Evolutionary conservation across 2,329 filamentous ascomycete genomes (phyloP).

Genomic region (Fusarium solani-melongenae): DNA sequence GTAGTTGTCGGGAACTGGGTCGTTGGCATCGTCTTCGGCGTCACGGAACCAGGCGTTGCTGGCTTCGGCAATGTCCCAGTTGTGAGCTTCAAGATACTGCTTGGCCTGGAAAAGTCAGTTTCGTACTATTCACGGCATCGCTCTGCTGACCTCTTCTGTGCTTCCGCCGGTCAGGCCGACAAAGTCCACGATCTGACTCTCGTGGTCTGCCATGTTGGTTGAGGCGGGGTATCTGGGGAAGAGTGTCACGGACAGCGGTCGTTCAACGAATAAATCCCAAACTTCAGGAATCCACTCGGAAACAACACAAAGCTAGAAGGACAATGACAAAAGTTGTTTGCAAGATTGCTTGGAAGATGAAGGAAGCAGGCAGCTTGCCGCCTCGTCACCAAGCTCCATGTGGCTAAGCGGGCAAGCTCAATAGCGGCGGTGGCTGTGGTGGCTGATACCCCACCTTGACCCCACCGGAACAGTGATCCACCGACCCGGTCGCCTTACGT

Average conservation of each 20-base stretch:
- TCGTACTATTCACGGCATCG: too few relatives aligned
- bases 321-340: not conserved
- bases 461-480: conserved; percentile 47
- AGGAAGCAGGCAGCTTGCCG: conserved; percentile 42
- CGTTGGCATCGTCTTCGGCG: conserved; percentile 60
- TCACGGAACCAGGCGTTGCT: conserved; percentile 70
- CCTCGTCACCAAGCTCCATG: conserved; percentile 44
- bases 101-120: conserved; percentile 62
- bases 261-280: not conserved
- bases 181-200: conserved; percentile 45
- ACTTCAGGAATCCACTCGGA: not conserved
- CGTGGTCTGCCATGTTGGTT: conserved; percentile 46
- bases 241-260: not conserved
- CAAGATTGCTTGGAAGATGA: conserved; percentile 10
- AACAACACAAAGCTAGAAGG: not conserved
- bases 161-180: conserved; percentile 41
- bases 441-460: conserved; percentile 36
- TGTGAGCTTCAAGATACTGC: conserved; percentile 71
- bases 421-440: conserved; percentile 38
- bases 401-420: conserved; percentile 18
- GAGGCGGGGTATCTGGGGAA: conserved; percentile 36
- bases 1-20: conserved; percentile 56
- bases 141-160: conserved; percentile 29
- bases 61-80: conserved; percentile 75
- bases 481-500: conserved; percentile 43